A percentile compares a stretch with the other conserved stretches of the same genome.
Evolutionary conservation across 2,329 filamentous ascomycete genomes (phyloP).

Genomic region (Pseudocercospora fuligena): DNA sequence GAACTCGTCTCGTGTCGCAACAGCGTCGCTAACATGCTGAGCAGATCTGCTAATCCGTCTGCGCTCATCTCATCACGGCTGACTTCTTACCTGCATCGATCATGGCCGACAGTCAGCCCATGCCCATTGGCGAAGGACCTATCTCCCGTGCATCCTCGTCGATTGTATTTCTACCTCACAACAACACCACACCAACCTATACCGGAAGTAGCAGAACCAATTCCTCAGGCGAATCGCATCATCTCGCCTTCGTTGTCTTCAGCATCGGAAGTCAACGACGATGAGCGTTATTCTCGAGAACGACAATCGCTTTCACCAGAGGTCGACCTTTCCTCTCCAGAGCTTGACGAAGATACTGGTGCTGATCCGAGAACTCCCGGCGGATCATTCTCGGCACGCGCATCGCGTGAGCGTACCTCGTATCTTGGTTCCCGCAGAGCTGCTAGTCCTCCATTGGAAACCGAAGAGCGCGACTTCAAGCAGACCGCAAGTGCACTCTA

Average conservation of each 20-base stretch:
- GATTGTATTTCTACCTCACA: constrained; percentile 95
- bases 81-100: constrained; percentile 84
- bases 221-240: constrained; percentile 57
- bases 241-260: constrained; percentile 86
- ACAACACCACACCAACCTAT: constrained; percentile 84
- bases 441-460: constrained; percentile 87
- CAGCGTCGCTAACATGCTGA: constrained; percentile 40
- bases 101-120: constrained; percentile 75
- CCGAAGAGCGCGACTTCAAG: constrained; percentile 95
- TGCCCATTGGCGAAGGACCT: constrained; percentile 94
- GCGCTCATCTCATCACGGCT: constrained; percentile 94
- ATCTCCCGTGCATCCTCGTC: constrained; percentile 87
- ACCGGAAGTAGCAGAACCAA: constrained; percentile 59
- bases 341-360: constrained; percentile 74
- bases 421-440: constrained; percentile 68
- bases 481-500: constrained; percentile 88
- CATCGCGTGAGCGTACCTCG: constrained; percentile 46
- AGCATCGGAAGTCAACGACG: constrained; percentile 73
- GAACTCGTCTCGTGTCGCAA: constrained; percentile 12
- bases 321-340: constrained; percentile 84
- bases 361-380: constrained; percentile 65
- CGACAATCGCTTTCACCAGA: constrained; percentile 84
- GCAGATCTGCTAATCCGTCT: constrained; percentile 90
- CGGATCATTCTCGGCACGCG: constrained; percentile 63
- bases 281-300: constrained; percentile 62